phyloP scores from a whole-genome alignment of 176 grass and related monocot species.

The Hsuehochloa calcarea region DNA sequence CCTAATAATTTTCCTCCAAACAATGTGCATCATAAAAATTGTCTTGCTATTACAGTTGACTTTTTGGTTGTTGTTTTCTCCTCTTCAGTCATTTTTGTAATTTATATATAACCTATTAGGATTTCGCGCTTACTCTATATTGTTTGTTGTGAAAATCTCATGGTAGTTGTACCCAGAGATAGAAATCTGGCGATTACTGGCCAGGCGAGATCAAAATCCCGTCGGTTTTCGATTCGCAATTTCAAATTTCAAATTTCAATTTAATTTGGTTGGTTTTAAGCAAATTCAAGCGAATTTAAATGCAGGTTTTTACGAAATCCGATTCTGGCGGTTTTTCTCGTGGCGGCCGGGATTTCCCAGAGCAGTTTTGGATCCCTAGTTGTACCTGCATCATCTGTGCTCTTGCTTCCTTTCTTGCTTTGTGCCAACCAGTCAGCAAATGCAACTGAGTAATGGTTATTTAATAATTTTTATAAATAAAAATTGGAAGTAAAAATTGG shows the following conservation, averaged over 20 bases:
- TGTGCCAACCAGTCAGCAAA: background rate
- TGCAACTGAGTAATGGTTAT: background rate
- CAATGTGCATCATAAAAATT: background rate
- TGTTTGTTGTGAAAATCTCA: background rate
- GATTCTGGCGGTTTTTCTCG: too few relatives aligned
- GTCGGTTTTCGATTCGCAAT: too few relatives aligned
- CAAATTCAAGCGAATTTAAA: too few relatives aligned
- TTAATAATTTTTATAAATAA: background rate
- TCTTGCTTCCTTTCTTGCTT: background rate
- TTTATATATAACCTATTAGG: background rate
- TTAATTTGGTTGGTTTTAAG: too few relatives aligned
- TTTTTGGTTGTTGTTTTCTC: background rate
- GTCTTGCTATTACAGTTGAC: background rate
- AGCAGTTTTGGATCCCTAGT: too few relatives aligned
- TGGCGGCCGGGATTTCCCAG: too few relatives aligned
- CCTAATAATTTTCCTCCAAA: background rate
- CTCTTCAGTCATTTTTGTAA: background rate
- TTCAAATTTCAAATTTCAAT: too few relatives aligned
- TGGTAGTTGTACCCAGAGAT: too few relatives aligned
- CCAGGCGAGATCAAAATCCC: too few relatives aligned
- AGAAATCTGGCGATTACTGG: too few relatives aligned
- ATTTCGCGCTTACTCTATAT: background rate
- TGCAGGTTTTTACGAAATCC: too few relatives aligned
- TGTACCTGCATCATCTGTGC: background rate
- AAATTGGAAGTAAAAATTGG: background rate